phyloP scores from a whole-genome alignment of 805 yeast species.

The Hanseniaspora lachancei region DNA sequence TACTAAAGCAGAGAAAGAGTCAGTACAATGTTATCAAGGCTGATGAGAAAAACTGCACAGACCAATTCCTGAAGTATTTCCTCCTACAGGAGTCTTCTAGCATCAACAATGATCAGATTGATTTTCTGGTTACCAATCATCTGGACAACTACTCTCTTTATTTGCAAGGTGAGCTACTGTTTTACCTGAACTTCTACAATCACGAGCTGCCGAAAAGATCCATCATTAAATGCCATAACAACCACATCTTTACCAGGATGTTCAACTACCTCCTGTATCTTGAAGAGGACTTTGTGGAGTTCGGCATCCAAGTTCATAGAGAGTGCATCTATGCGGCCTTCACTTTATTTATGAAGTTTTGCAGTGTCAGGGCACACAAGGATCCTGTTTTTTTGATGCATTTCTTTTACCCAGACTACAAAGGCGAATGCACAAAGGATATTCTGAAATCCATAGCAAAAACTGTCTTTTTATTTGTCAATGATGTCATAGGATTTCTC shows the following conservation, averaged over 20 bases:
- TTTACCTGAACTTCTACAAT: slow-evolving; percentile 6
- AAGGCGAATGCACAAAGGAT: neutral
- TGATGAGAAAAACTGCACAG: neutral
- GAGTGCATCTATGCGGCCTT: neutral
- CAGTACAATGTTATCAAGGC: neutral
- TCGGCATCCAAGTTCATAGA: neutral
- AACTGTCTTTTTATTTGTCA: neutral
- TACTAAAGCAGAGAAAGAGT: neutral
- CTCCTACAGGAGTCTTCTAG: neutral
- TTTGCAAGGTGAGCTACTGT: slow-evolving; percentile 4
- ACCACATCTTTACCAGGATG: neutral
- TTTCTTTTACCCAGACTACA: neutral
- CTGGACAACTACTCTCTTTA: slow-evolving; percentile 4
- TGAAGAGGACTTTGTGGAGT: neutral
- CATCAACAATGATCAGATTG: neutral
- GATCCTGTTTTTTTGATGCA: neutral
- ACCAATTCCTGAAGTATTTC: slow-evolving; percentile 1
- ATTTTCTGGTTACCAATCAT: neutral
- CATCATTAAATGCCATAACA: neutral
- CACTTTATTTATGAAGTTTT: neutral
- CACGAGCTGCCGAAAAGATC: neutral
- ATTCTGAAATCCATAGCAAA: neutral
- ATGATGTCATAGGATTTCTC: neutral
- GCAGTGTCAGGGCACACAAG: neutral
- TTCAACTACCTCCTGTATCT: neutral